A percentile compares a stretch with the other conserved stretches of the same genome.
These are phyloP conservation scores for Melaleuca alternifolia DNA, from an alignment of 345 rosid species.

Conservation along the genomic window DNA sequence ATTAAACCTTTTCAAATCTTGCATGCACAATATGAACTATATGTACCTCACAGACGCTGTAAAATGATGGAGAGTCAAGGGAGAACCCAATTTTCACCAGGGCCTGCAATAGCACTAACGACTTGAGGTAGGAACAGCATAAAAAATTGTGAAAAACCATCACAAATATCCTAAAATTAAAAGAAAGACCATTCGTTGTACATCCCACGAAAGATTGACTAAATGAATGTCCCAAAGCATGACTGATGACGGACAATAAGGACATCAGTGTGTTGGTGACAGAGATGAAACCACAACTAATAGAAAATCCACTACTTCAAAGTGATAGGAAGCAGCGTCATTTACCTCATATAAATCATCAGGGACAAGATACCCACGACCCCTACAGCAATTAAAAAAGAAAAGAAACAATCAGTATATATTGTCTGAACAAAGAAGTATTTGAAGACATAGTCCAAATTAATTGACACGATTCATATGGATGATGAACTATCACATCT, in stretches of 20 bases:
- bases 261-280: neutral
- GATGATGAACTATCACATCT: neutral
- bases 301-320: neutral
- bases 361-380: constrained; percentile 40
- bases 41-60: constrained; percentile 56
- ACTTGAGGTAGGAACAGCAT: neutral
- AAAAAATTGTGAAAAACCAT: neutral
- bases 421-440: neutral
- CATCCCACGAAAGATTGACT: neutral
- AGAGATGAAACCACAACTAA: neutral
- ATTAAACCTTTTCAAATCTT: neutral
- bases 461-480: neutral
- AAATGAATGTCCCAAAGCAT: neutral
- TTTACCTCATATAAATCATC: constrained; percentile 50
- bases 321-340: neutral
- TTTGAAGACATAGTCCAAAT: neutral
- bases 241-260: neutral
- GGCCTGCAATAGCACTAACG: constrained; percentile 24
- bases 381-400: constrained; percentile 19
- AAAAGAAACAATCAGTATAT: neutral
- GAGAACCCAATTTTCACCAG: constrained; percentile 55
- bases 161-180: neutral
- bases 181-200: neutral
- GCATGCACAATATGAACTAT: neutral
- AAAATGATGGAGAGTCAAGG: constrained; percentile 56